Evolutionary conservation across 768 basidiomycete genomes (phyloP), one percentile per base, ranked within the genome.

Genomic region (Russula sp.): DNA sequence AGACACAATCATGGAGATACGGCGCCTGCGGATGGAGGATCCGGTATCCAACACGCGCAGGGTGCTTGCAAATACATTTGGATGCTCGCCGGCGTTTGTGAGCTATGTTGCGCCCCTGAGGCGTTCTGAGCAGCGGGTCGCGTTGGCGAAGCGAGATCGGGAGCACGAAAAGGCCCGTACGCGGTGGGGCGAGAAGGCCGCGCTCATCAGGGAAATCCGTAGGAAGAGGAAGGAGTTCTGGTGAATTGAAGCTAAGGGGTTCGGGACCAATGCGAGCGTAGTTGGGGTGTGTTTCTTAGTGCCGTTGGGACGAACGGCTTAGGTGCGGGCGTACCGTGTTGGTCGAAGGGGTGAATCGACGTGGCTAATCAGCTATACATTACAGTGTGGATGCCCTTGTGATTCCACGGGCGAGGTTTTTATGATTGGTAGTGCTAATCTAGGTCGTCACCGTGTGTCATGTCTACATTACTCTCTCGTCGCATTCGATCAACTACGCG

Each of bases 51-150:
- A 86, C 74, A 87, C 85, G 59, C 80, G 86, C 49, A 74, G 75
- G 61, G 81, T 78, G 72, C 80, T 94, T n/a, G 90, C 92, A 34
- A 80, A 81, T 71, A 84, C 82, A 79, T 94, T 94, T 73, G 79
- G 80, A 14, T 89, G 88, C 77, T 85, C 88, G 9, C 78, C 82
- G 50, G 75, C 79, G 52, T 90, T 91, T 66, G 84, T 92, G 59
- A 80, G 78, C 10, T 77, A 79, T 64, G 76, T 87, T 20, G 88
- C 91, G 11, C 82, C 85, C 4, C 74, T 91, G 57, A 80, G 80
- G 66, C 81, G 81, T 60, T 66, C 79, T 5, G 73, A 80, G 55
- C 74, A 83, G 57, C 81, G 74, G 66, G 71, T 73, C 56, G 74
- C 79, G 59, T 73, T 77, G 57, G 76, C 67, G 62, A 73, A 65